Evolutionary conservation across 2,329 filamentous ascomycete genomes (phyloP), one percentile per base, ranked within the genome.

Genomic region (Diatrype stigma): DNA sequence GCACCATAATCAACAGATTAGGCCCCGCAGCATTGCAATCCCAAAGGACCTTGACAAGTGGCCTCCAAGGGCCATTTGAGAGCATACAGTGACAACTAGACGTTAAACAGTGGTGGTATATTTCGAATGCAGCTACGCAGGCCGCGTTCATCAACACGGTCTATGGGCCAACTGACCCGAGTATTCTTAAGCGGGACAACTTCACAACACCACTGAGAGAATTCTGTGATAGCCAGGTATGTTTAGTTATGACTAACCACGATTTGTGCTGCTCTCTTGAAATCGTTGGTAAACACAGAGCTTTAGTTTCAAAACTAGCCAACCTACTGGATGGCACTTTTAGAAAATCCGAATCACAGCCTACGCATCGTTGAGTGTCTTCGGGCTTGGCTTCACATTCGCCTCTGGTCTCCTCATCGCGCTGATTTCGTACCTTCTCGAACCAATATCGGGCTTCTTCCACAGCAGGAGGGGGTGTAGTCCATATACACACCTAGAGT

Each of bases 281-380:
- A 30, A 37, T 37, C 34, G 34, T 16, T 6, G n/a, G n/a, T 37
- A 6, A 16, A 37, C 16, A 37, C 16, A 37, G 6, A 17, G 34
- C 34, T 37, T 16, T 30, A 30, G 26, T 19, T 34, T n/a, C n/a
- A n/a, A n/a, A n/a, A n/a, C n/a, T n/a, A n/a, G n/a, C n/a, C n/a
- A n/a, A n/a, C n/a, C n/a, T n/a, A n/a, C n/a, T n/a, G n/a, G n/a
- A n/a, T n/a, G n/a, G n/a, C n/a, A n/a, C n/a, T 40, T 6, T n/a
- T 45, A 62, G 60, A 65, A 64, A 55, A 58, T 65, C 2, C 48
- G 48, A 3, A 61, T 49, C 6, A 56, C 56, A 0, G 51, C 46
- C 6, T 59, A 60, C 49, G 46, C 52, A 3, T 60, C 59, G 8
- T 63, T 65, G 35, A 63, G 56, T 44, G 37, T 63, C 22, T 61